These are phyloP conservation scores for Yamadazyma nakazawae DNA, from an alignment of 805 yeast species.

Conservation along the genomic window DNA sequence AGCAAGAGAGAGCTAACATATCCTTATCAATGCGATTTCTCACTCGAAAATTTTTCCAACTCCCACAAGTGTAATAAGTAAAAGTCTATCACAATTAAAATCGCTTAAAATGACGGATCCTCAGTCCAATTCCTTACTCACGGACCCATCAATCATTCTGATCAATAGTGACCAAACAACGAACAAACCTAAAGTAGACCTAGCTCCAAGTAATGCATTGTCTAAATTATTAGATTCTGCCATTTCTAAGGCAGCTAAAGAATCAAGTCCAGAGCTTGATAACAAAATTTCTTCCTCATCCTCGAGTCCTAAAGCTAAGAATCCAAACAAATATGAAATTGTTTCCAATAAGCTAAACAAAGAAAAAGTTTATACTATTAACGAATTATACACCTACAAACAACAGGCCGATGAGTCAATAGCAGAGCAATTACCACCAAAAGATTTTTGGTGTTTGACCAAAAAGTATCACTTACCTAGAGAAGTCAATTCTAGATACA, in stretches of 20 bases:
- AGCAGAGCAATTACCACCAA: conserved; percentile 5
- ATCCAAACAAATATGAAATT: conserved; percentile 7
- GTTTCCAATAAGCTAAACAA: conserved; percentile 16
- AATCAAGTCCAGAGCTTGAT: conserved; percentile 36
- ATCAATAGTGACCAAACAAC: conserved; percentile 5
- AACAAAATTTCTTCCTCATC: conserved; percentile 1
- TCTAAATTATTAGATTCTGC: conserved; percentile 44
- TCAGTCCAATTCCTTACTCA: conserved; percentile 19
- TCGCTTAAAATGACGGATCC: conserved; percentile 4
- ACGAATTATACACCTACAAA: conserved; percentile 7
- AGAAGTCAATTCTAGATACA: conserved; percentile 13
- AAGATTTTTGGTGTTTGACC: conserved; percentile 16
- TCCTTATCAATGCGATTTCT: background rate
- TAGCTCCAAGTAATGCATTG: conserved; percentile 22
- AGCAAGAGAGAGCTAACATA: background rate
- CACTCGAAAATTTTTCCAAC: conserved; percentile 10
- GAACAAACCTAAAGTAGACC: background rate
- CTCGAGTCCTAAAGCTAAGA: conserved; percentile 44
- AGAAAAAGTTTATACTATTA: conserved; percentile 11
- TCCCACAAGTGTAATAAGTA: background rate
- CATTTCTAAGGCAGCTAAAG: conserved; percentile 46
- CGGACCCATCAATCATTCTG: conserved; percentile 32
- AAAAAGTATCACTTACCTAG: conserved; percentile 2
- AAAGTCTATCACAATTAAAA: too few species aligned
- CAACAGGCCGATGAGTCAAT: conserved; percentile 3